Base-by-base conservation (phyloP, 1,284 basidiomycete species). In the Microbotryomycetes sp. region DNA sequence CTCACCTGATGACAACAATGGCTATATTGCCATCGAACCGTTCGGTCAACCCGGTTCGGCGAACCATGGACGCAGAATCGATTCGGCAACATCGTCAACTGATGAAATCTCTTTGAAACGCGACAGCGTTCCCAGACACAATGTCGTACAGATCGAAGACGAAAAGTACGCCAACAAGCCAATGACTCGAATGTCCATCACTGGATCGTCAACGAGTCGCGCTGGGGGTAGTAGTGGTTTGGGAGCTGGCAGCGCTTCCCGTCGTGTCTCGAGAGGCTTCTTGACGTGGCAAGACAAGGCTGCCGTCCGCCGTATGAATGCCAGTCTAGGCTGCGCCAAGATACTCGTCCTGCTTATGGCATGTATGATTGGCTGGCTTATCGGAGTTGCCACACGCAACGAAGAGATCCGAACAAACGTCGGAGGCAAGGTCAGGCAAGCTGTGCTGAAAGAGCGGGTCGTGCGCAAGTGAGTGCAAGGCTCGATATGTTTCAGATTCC, bases 291-390 rank as follows among this genome's bases (percentile, higher is more conserved):
- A 16, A 30, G 59, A 56, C 36, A 42, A n/a, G 36, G 28, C 19
- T 31, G 42, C 16, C 16, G 5, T 29, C 19, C 28, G 54, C 3
- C 32, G 54, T 19, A 19, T 48, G 22, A 31, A 30, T 3, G 50
- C 49, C 3, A 7, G 23, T 5, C 42, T 47, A n/a, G 16, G 46
- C 3, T 62, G 56, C 32, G 23, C 52, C 22, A 51, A 36, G 2
- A 19, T 42, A 6, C 6, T 54, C 12, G 51, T 48, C 3, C 9
- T 63, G 16, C 19, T 56, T 6, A 19, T 50, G 0, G 23, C 54
- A n/a, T 53, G 48, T 4, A n/a, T 56, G 4, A 1, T 51, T 3
- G 48, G 61, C 14, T 63, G 61, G 61, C 50, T 63, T 4, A 51
- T 46, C 49, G 61, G 61, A 6, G 4, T 54, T n/a, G 61, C 51